Evolutionary conservation across 495 filamentous ascomycete genomes (phyloP), one percentile per base, ranked within the genome.

Genomic region (Tuber indicum): DNA sequence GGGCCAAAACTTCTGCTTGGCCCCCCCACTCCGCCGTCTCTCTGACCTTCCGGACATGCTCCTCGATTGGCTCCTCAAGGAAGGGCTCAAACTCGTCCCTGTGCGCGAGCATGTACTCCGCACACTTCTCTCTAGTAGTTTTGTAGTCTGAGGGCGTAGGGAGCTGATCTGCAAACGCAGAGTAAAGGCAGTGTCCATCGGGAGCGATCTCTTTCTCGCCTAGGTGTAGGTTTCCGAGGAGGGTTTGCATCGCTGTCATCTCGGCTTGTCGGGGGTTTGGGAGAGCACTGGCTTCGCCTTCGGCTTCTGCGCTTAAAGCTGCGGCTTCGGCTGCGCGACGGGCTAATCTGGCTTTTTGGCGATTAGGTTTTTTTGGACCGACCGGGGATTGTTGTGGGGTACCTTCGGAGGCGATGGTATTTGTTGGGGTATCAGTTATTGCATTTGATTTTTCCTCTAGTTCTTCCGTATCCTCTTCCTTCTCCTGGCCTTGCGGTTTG

Each of bases 11-110:
- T 86, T 99, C 96, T 74, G 97, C 82, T 86, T 98, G 93, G 0
- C 96, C 96, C 47, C 96, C 96, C 96, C 96, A 99, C 85, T 98
- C 96, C 0, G 94, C 95, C 44, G 96, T 98, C 73, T 96, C 90
- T 75, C 90, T 86, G 43, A 99, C 92, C 85, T 91, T 93, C 71
- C 85, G 84, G 41, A 93, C 88, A 82, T 98, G 97, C 8, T 85
- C 86, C 23, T 89, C 89, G 43, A 98, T 84, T 23, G 90, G 90
- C 84, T 96, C 93, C 82, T 97, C 96, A 82, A 99, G 89, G 83
- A 91, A 99, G 81, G 88, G 85, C 80, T 85, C 87, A 82, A 89
- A 91, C 72, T 88, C 88, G 70, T 87, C 87, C 42, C 84, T 73
- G 79, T 91, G 87, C 19, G 42, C 75, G 47, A 78, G 77, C 82